Percentiles rank a stretch among this genome's conserved stretches.
phyloP scores from a whole-genome alignment of 75 land plant species.

The Azolla pinnata region DNA sequence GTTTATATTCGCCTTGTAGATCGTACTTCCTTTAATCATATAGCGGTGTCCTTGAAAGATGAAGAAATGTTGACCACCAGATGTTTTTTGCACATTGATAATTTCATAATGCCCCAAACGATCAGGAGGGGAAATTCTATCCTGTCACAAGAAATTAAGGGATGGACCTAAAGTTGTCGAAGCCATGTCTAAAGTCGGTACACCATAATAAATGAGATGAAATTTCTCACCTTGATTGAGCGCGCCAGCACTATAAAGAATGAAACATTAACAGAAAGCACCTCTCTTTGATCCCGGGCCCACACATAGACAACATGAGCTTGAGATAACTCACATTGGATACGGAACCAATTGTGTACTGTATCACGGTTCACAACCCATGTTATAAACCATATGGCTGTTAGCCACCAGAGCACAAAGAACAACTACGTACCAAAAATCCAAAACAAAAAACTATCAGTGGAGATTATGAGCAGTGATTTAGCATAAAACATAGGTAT shows the following conservation, averaged over 20 bases:
- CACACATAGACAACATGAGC: conserved; percentile 28
- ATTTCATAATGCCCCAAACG: conserved; percentile 26
- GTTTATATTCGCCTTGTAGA: conserved; percentile 14
- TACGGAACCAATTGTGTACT: conserved; percentile 36
- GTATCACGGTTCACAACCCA: conserved; percentile 29
- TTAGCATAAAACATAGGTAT: no score
- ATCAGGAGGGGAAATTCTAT: conserved; percentile 11
- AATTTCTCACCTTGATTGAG: conserved; percentile 25
- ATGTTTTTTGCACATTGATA: conserved; percentile 12
- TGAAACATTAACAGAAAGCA: conserved; percentile 28
- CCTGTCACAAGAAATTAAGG: conserved; percentile 10
- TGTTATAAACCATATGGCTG: conserved; percentile 28
- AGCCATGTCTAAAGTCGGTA: no score
- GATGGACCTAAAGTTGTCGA: no score
- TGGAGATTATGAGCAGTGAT: no score
- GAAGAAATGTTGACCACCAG: conserved; percentile 19
- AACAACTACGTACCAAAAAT: conserved; percentile 18
- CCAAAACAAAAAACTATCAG: no score
- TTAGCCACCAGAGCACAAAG: conserved; percentile 36
- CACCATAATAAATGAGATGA: no score
- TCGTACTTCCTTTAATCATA: conserved; percentile 11
- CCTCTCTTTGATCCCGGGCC: conserved; percentile 21
- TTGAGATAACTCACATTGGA: conserved; percentile 26
- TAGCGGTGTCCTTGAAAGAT: conserved; percentile 28
- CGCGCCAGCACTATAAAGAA: conserved; percentile 16